Percentiles rank a stretch among this genome's conserved stretches.
Evolutionary conservation across 106 monocot species (phyloP).

Genomic region (Apostasia shenzhenica): DNA sequence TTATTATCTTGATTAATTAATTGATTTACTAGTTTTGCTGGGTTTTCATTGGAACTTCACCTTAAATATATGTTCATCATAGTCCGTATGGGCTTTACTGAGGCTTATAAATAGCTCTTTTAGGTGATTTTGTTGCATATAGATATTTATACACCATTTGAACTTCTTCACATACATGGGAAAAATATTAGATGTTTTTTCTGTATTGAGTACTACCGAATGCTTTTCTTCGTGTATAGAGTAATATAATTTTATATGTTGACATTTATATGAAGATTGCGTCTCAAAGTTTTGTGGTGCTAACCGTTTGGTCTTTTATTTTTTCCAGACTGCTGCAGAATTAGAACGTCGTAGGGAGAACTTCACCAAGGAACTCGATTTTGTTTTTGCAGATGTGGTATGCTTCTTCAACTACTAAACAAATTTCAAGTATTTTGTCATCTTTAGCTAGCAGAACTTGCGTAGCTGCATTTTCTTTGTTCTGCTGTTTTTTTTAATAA

Average conservation of each 20-base stretch:
- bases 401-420: not conserved
- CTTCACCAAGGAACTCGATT: constrained; percentile 79
- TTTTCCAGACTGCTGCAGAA: constrained; percentile 72
- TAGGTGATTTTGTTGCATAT: too few species aligned
- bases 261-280: not conserved
- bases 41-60: not conserved
- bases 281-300: not conserved
- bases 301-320: not conserved
- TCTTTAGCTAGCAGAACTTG: not conserved
- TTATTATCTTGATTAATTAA: not conserved
- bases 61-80: too few species aligned
- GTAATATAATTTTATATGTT: not conserved
- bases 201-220: too few species aligned
- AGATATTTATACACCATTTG: too few species aligned
- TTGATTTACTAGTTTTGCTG: not conserved
- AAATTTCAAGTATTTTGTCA: not conserved
- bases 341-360: constrained; percentile 70
- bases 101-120: too few species aligned
- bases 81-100: too few species aligned
- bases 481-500: too few species aligned
- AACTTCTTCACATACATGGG: too few species aligned
- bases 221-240: too few species aligned
- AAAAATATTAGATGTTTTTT: too few species aligned
- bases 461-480: too few species aligned
- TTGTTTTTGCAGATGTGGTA: constrained; percentile 95